phyloP scores from a whole-genome alignment of 2,329 filamentous ascomycete genomes.

The Ophiostoma ips region DNA sequence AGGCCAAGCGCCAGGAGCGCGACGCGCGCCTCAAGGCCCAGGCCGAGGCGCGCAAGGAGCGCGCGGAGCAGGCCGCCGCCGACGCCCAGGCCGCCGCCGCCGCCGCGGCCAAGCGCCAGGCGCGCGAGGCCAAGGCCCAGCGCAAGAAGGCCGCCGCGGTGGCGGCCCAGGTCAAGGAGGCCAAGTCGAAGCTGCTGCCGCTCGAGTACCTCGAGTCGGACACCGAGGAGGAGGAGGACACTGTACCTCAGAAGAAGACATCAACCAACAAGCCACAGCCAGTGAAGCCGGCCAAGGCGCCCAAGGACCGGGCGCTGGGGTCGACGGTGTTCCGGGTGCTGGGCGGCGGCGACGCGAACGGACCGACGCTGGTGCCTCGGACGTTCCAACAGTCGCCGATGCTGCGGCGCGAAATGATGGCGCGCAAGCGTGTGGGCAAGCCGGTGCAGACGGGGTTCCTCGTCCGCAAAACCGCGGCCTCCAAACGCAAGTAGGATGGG shows the following conservation, averaged over 20 bases:
- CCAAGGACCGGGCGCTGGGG: constrained; percentile 35
- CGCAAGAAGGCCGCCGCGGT: constrained; percentile 13
- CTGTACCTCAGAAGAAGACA: neutral
- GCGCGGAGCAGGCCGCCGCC: constrained; percentile 11
- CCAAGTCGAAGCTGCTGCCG: constrained; percentile 34
- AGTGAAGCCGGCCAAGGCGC: constrained; percentile 16
- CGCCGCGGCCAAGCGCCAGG: constrained; percentile 5
- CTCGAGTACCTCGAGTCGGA: constrained; percentile 42
- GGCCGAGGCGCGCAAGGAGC: constrained; percentile 30
- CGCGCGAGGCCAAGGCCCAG: constrained; percentile 12
- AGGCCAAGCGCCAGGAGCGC: constrained; percentile 41
- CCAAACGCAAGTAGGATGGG: constrained; percentile 13
- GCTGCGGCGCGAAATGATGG: constrained; percentile 31
- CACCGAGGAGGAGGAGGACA: constrained; percentile 25
- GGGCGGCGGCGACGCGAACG: constrained; percentile 26
- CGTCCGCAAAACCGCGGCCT: no score
- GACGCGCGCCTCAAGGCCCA: constrained; percentile 41
- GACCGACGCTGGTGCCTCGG: constrained; percentile 35
- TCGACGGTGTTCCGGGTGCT: constrained; percentile 40
- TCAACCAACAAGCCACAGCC: neutral
- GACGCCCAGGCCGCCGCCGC: constrained; percentile 12
- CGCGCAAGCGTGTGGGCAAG: constrained; percentile 25
- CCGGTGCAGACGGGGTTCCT: constrained; percentile 33
- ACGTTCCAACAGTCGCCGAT: constrained; percentile 27
- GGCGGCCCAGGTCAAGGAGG: constrained; percentile 10